Conservation (phyloP, 768 basidiomycete species). For the Naematelia encephala region DNA sequence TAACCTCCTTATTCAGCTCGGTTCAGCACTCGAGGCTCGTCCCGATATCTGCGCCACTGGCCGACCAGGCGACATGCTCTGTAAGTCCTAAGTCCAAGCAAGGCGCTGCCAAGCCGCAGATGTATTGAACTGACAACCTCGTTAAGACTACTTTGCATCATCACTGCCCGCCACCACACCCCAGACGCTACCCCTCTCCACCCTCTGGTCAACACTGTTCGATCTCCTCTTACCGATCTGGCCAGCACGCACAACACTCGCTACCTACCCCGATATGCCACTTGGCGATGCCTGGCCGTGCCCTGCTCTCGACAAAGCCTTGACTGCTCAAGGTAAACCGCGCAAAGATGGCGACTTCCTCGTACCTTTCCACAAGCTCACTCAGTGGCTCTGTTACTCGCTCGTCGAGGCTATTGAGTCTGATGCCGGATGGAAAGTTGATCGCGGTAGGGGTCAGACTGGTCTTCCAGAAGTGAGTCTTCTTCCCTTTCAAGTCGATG, state of each 20-base stretch:
- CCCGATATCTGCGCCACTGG: constrained; percentile 67
- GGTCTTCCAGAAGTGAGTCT: constrained; percentile 69
- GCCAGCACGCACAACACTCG: constrained; percentile 71
- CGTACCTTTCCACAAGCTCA: constrained; percentile 95
- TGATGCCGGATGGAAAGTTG: constrained; percentile 73
- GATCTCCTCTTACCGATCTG: constrained; percentile 81
- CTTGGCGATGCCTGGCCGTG: constrained; percentile 96
- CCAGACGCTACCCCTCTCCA: constrained; percentile 62
- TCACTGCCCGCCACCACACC: constrained; percentile 18
- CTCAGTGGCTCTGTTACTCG: constrained; percentile 88
- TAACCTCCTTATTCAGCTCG: constrained; percentile 68
- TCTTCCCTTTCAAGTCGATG: background rate
- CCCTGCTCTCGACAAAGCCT: constrained; percentile 52
- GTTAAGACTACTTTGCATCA: constrained; percentile 1
- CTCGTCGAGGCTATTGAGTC: constrained; percentile 78
- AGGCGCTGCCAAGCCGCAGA: background rate
- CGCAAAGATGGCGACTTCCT: constrained; percentile 62
- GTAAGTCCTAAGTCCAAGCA: constrained; percentile 52
- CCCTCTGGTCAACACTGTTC: constrained; percentile 78
- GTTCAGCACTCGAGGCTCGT: constrained; percentile 64
- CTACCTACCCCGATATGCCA: constrained; percentile 55
- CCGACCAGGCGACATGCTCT: constrained; percentile 77
- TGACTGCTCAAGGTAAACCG: constrained; percentile 18
- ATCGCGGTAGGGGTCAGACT: constrained; percentile 77
- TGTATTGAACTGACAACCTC: background rate